phyloP scores from a whole-genome alignment of 2,329 filamentous ascomycete genomes.

The Neopestalotiopsis sp. region DNA sequence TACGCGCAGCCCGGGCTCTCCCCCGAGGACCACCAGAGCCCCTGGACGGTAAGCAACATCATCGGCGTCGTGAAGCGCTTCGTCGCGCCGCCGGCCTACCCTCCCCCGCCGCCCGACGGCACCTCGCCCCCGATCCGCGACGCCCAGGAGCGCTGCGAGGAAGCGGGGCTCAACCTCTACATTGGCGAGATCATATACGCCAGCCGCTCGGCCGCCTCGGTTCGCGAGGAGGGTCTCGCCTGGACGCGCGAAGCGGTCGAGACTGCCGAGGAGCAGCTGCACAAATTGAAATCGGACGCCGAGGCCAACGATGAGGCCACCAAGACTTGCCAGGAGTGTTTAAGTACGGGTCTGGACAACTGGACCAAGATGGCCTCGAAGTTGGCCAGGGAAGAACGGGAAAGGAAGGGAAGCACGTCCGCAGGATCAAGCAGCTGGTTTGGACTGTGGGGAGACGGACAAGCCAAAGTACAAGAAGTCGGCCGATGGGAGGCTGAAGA shows the following conservation, averaged over 20 bases:
- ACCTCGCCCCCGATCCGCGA: constrained; percentile 69
- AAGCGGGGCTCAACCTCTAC: constrained; percentile 85
- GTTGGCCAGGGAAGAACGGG: constrained; percentile 59
- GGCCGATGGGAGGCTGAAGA: constrained; percentile 61
- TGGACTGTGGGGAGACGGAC: constrained; percentile 44
- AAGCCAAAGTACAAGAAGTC: constrained; percentile 38
- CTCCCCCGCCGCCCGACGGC: constrained; percentile 72
- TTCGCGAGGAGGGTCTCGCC: constrained; percentile 72
- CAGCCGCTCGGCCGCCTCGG: constrained; percentile 44
- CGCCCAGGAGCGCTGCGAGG: constrained; percentile 74
- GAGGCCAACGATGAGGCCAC: constrained; percentile 27
- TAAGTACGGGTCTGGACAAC: constrained; percentile 77
- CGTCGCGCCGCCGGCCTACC: constrained; percentile 66
- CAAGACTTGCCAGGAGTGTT: constrained; percentile 76
- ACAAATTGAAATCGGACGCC: constrained; percentile 37
- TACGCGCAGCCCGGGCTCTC: constrained; percentile 6
- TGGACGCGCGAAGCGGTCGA: constrained; percentile 93
- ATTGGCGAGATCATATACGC: constrained; percentile 93
- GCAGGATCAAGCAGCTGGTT: constrained; percentile 40
- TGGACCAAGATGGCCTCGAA: constrained; percentile 81
- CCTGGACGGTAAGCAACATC: constrained; percentile 30
- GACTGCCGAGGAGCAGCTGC: constrained; percentile 72
- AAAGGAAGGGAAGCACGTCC: constrained; percentile 35
- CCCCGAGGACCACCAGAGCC: constrained; percentile 12
- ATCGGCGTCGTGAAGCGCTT: constrained; percentile 33